A percentile compares a stretch with the other conserved stretches of the same genome.
Evolutionary conservation across 2,329 filamentous ascomycete genomes (phyloP).

Genomic region (Nothopassalora personata): DNA sequence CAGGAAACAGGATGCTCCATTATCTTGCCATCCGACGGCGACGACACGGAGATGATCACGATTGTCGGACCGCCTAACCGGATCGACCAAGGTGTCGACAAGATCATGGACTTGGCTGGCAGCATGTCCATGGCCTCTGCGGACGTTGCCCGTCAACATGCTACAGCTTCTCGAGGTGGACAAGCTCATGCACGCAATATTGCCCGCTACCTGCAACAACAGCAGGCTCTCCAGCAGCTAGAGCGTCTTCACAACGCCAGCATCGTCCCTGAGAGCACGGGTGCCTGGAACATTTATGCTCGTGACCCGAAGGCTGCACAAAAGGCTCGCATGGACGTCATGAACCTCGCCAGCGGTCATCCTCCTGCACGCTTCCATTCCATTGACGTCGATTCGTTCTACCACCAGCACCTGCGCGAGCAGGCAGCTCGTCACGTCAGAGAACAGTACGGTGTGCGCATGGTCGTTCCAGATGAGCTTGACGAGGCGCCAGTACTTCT

Average conservation of each 20-base stretch:
- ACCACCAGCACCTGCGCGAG: slow-evolving; percentile 65
- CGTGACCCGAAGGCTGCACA: slow-evolving; percentile 77
- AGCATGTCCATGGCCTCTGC: slow-evolving; percentile 80
- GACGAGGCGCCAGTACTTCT: slow-evolving; percentile 61
- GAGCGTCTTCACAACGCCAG: slow-evolving; percentile 77
- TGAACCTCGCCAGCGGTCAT: slow-evolving; percentile 65
- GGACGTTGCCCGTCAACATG: slow-evolving; percentile 75
- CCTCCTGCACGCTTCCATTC: slow-evolving; percentile 66
- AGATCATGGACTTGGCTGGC: slow-evolving; percentile 81
- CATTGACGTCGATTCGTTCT: slow-evolving; percentile 69
- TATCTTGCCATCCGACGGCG: slow-evolving; percentile 67
- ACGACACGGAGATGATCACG: slow-evolving; percentile 77
- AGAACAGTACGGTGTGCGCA: slow-evolving; percentile 64
- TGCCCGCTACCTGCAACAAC: slow-evolving; percentile 79
- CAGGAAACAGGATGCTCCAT: slow-evolving; percentile 85
- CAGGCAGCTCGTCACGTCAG: slow-evolving; percentile 60
- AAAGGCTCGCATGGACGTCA: slow-evolving; percentile 69
- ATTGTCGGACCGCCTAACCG: slow-evolving; percentile 69
- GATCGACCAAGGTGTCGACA: slow-evolving; percentile 70
- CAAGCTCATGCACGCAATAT: slow-evolving; percentile 77
- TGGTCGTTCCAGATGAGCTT: slow-evolving; percentile 62
- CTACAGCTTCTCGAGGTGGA: slow-evolving; percentile 64
- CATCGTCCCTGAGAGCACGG: slow-evolving; percentile 69
- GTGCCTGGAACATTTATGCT: slow-evolving; percentile 84
- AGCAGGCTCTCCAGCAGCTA: slow-evolving; percentile 73